Evolutionary conservation across 164 flowering plant genomes (phyloP).

Genomic region (Vitis cinerea): DNA sequence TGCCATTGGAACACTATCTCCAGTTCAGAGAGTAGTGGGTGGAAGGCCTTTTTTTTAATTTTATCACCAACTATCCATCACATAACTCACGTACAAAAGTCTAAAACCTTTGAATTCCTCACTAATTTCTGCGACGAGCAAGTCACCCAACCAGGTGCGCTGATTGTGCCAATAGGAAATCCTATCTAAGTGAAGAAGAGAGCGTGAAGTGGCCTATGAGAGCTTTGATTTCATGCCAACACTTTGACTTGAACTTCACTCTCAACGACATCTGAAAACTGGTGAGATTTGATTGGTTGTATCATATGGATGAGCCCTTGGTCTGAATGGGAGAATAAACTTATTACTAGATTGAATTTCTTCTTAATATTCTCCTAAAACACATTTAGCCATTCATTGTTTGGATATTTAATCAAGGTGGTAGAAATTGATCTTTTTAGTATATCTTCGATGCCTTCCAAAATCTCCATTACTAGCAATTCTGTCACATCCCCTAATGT

Average conservation of each 20-base stretch:
- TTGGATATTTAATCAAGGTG: slow-evolving; percentile 66
- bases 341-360: slow-evolving; percentile 61
- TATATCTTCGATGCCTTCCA: slow-evolving; percentile 83
- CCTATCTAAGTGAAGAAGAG: slow-evolving; percentile 93
- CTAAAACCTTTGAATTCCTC: slow-evolving; percentile 14
- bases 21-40: no score
- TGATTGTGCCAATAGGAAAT: slow-evolving; percentile 72
- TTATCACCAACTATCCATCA: no score
- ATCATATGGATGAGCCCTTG: slow-evolving; percentile 69
- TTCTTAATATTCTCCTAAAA: slow-evolving; percentile 66
- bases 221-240: slow-evolving; percentile 45
- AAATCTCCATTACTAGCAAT: no score
- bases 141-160: slow-evolving; percentile 85
- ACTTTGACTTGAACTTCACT: slow-evolving; percentile 33
- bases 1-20: no score
- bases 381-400: slow-evolving; percentile 65
- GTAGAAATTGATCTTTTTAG: slow-evolving; percentile 68
- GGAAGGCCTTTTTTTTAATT: no score
- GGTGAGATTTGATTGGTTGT: slow-evolving; percentile 66
- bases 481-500: no score
- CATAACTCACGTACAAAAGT: no score
- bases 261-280: slow-evolving; percentile 47
- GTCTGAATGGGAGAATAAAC: slow-evolving; percentile 71
- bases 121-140: slow-evolving; percentile 79
- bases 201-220: slow-evolving; percentile 89